Evolutionary conservation across 2,329 filamentous ascomycete species (phyloP), one percentile per base, ranked within the genome.

Genomic region (Colletotrichum navitas): DNA sequence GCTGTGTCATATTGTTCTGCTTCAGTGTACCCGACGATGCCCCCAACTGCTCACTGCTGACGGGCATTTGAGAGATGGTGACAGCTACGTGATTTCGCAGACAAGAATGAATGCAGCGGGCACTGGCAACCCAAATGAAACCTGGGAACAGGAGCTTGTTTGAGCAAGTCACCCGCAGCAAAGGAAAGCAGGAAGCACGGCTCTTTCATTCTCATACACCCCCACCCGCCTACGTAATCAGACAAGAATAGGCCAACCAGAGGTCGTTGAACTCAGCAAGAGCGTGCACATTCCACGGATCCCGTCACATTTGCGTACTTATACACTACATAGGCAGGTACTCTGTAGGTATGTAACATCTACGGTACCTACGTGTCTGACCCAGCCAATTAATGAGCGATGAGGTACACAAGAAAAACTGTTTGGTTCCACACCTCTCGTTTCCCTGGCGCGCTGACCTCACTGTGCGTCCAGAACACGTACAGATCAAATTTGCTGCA

Each of bases 141-240:
- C 24, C 24, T 12, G 26, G 11, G 5, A 55, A n/a, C 10, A 32
- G 10, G 18, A 12, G 10, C 51, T 21, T 54, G n/a, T 29, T 52
- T 29, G 34, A 43, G 10, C 26, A 21, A 45, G 56, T n/a, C 43
- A 11, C 43, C 16, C 1, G 39, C 16, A 18, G 34, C 43, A 62
- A 36, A 62, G 59, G 21, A 49, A 26, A 51, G 47, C n/a, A 39
- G n/a, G 24, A 59, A 41, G 24, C 60, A 36, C 60, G 43, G 60
- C 60, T 49, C 60, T n/a, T 36, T 36, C 60, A 58, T 26, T 34
- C 39, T 8, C 54, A 3, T 18, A 24, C n/a, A 49, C 14, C 47
- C 65, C 63, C 41, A 34, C 26, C 34, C n/a, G n/a, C 32, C 60
- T 56, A 68, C 66, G 66, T 68, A 65, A 68, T 24, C 26, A 8